Percentiles rank a stretch among this genome's conserved stretches.
phyloP scores from a whole-genome alignment of 129 eudicot species.

The Daucus carota region DH1_v3.0 NC_030381.2:34282501-34283000 shows the following conservation, averaged over 20 bases:
- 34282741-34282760: not conserved
- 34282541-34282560: not conserved
- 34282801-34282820: not conserved
- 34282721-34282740: not conserved
- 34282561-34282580: not conserved
- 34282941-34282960: not conserved
- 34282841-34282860: not conserved
- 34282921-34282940: not conserved
- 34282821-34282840: no score
- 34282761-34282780: not conserved
- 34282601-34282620: not conserved
- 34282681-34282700: constrained; percentile 4
- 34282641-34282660: not conserved
- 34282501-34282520: not conserved
- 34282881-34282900: not conserved
- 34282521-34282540: constrained; percentile 9
- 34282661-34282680: constrained; percentile 2
- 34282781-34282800: not conserved
- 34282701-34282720: not conserved
- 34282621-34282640: constrained; percentile 12
- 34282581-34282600: not conserved
- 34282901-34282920: not conserved
- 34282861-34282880: not conserved
- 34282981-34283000: not conserved
- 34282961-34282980: not conserved